A percentile compares a stretch with the other conserved stretches of the same genome.
These are phyloP conservation scores for Alternaria hordeiaustralica DNA, from an alignment of 2,329 filamentous ascomycete species.

Conservation along the genomic window DNA sequence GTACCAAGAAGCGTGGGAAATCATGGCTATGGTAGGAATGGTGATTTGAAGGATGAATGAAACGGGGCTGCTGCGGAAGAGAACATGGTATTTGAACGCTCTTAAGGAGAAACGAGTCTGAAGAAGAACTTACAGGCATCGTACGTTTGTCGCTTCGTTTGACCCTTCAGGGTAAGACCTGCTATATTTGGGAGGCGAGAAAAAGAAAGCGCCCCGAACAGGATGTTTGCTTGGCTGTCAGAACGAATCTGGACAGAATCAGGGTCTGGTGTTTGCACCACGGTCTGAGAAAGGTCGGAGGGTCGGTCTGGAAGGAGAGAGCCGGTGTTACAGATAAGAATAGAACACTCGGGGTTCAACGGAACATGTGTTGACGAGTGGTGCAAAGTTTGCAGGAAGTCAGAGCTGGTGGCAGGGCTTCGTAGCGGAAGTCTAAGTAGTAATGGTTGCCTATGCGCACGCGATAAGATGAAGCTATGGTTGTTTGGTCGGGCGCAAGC, in stretches of 20 bases:
- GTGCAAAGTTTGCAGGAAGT: not conserved
- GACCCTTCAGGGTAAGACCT: slow-evolving; percentile 5
- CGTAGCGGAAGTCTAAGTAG: not conserved
- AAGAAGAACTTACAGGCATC: slow-evolving; percentile 39
- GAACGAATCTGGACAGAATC: slow-evolving; percentile 2
- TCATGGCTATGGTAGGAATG: slow-evolving; percentile 12
- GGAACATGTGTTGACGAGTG: not conserved
- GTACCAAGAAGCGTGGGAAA: slow-evolving; percentile 8
- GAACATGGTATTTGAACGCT: not conserved
- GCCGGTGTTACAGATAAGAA: slow-evolving; percentile 30
- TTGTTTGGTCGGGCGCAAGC: slow-evolving; percentile 24
- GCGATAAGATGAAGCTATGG: slow-evolving; percentile 24
- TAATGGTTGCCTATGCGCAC: slow-evolving; percentile 3
- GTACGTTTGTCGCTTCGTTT: slow-evolving; percentile 9
- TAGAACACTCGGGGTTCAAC: slow-evolving; percentile 6
- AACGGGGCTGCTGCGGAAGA: not conserved
- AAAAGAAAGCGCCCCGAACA: slow-evolving; percentile 4
- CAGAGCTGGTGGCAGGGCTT: not conserved
- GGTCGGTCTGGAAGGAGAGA: slow-evolving; percentile 19
- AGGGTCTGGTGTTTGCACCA: slow-evolving; percentile 16
- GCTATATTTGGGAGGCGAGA: slow-evolving; percentile 20
- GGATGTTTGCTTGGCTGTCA: slow-evolving; percentile 15
- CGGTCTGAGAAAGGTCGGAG: slow-evolving; percentile 21
- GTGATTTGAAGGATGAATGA: not conserved
- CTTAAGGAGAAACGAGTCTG: slow-evolving; percentile 12